Base-by-base conservation (phyloP, 2,329 filamentous ascomycete species). In the Stachybotrys chartarum region DNA sequence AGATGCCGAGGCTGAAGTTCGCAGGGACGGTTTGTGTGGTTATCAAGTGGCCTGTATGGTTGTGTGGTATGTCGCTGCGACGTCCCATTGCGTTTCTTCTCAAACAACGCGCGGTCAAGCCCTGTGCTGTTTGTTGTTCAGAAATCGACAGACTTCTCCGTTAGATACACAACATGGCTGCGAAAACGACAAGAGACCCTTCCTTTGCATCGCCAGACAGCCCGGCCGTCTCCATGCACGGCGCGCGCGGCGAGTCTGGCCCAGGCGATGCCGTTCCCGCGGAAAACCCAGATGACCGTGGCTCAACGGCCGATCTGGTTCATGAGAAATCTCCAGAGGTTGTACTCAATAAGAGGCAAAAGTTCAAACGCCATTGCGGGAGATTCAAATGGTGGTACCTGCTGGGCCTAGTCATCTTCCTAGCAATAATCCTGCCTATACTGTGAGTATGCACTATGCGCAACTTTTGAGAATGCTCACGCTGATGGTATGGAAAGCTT, bases 361-460 rank as follows among this genome's bases (percentile, higher is more conserved):
- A 72, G 56, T 16, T 61, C 51, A 74, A 71, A 55, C 62, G 63
- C 1, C 77, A 79, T 60, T 74, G 70, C 55, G 62, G 65, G n/a
- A 66, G 69, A 32, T 77, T 74, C 56, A 75, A 72, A 66, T 72
- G 71, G 65, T 71, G 71, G 65, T 78, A 79, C 60, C 51, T 76
- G 4, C 62, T 75, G n/a, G 73, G 61, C 16, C 53, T 67, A 12
- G 60, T 76, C 35, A 63, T 77, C 31, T 68, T 78, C 6, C 67
- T 76, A 1, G 72, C 72, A 6, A 78, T 78, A 24, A 60, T 78
- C 5, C 57, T 79, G 4, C 76, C 77, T 0, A 61, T 79, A 17
- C 58, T 78, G 76, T 79, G 66, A 67, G 75, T 70, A 6, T 4
- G 16, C 2, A 17, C 14, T 12, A 31, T n/a, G 6, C 6, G 17